Conservation (phyloP, 805 yeast genomes). For the Candida orba region DNA sequence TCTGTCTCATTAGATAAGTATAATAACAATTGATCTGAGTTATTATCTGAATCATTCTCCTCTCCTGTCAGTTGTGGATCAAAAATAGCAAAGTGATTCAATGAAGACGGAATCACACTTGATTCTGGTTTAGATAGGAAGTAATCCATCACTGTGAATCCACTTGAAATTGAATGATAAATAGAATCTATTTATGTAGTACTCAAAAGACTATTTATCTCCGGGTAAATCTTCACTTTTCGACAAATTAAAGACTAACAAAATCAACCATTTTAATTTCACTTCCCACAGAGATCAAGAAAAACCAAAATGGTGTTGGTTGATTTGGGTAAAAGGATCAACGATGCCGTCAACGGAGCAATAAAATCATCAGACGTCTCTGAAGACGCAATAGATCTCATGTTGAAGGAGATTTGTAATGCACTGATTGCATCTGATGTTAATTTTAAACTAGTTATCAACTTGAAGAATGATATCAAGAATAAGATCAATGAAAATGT, state of each 20-base stretch:
- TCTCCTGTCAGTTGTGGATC: conserved; percentile 31
- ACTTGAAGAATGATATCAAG: conserved; percentile 65
- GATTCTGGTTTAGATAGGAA: conserved; percentile 14
- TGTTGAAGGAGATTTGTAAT: conserved; percentile 83
- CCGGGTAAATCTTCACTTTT: background rate
- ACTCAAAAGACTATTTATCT: no score
- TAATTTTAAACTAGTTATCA: conserved; percentile 75
- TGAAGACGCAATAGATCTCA: conserved; percentile 54
- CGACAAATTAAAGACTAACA: background rate
- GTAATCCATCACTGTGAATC: conserved; percentile 16
- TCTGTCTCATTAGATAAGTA: conserved; percentile 21
- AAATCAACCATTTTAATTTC: background rate
- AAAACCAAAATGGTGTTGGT: conserved; percentile 57
- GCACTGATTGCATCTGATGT: conserved; percentile 95
- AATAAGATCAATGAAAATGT: conserved; percentile 45
- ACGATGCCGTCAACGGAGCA: conserved; percentile 62
- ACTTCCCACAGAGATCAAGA: background rate
- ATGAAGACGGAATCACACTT: conserved; percentile 6
- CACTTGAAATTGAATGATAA: no score
- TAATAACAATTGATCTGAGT: conserved; percentile 27
- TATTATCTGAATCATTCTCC: conserved; percentile 17
- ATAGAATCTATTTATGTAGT: background rate
- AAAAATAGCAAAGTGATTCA: conserved; percentile 29
- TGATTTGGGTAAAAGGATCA: conserved; percentile 71
- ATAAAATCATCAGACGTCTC: conserved; percentile 48